A percentile compares a stretch with the other conserved stretches of the same genome.
Conservation (phyloP, 331 rosid species). For the Stylosanthes scabra region DNA sequence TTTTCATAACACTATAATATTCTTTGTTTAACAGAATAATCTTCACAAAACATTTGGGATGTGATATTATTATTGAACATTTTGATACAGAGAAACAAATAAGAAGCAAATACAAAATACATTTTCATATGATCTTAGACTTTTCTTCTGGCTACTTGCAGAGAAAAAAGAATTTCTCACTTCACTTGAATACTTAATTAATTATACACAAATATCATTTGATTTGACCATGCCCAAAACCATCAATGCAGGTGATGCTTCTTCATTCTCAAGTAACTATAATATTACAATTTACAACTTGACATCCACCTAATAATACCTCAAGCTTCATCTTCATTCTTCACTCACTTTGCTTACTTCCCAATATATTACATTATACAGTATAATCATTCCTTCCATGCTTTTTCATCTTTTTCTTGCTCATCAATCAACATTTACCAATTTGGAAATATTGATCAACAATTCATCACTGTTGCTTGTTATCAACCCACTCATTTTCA, state of each 20-base stretch:
- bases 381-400: conserved; percentile 3
- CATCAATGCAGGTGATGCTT: conserved; percentile 38
- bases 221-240: conserved; percentile 39
- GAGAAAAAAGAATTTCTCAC: conserved; percentile 37
- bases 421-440: conserved; percentile 22
- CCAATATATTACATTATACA: conserved; percentile 44
- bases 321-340: background rate
- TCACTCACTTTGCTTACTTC: conserved; percentile 52
- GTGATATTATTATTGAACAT: conserved; percentile 35
- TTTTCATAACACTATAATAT: no score
- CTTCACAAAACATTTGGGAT: background rate
- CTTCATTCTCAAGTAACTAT: conserved; percentile 47
- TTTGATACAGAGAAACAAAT: conserved; percentile 6
- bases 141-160: background rate
- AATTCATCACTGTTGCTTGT: conserved; percentile 53
- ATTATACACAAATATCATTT: background rate
- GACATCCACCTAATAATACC: conserved; percentile 35
- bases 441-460: conserved; percentile 10
- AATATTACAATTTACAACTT: conserved; percentile 46
- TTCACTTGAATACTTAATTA: conserved; percentile 33
- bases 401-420: conserved; percentile 26
- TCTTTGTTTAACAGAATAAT: no score
- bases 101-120: conserved; percentile 14
- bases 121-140: conserved; percentile 37
- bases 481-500: conserved; percentile 64